These are phyloP conservation scores for Phialemonium atrogriseum DNA, from an alignment of 2,329 filamentous ascomycete genomes.

Conservation along the genomic window DNA sequence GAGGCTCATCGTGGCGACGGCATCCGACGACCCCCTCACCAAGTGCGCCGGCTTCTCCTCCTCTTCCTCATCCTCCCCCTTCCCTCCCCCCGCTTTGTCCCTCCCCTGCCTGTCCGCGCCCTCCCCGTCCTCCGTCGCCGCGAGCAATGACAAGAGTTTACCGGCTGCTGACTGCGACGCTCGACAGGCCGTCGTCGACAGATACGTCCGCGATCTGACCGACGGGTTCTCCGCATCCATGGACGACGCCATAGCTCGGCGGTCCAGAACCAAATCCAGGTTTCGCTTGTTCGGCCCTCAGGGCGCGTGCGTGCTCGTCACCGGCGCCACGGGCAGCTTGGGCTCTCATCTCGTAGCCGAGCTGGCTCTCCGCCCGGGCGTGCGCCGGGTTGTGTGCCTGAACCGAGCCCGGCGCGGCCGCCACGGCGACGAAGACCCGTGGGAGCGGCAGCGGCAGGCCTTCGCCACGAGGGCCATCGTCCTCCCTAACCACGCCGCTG, in stretches of 20 bases:
- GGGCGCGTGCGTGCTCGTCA: slow-evolving; percentile 22
- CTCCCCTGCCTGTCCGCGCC: too few species aligned
- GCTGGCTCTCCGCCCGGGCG: slow-evolving; percentile 16
- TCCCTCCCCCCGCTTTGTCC: too few species aligned
- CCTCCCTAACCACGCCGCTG: not conserved
- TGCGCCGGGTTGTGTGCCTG: slow-evolving; percentile 31
- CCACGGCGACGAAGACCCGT: slow-evolving; percentile 13
- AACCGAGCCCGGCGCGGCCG: slow-evolving; percentile 31
- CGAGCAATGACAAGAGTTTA: too few species aligned
- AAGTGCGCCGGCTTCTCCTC: not conserved
- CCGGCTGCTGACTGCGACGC: slow-evolving; percentile 5
- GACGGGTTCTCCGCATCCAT: not conserved
- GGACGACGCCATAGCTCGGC: too few species aligned
- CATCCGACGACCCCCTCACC: not conserved
- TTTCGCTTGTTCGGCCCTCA: not conserved
- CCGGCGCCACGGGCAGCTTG: slow-evolving; percentile 29
- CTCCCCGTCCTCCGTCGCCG: too few species aligned
- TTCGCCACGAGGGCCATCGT: slow-evolving; percentile 7
- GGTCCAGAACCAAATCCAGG: too few species aligned
- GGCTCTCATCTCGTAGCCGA: slow-evolving; percentile 25
- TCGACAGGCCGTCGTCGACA: slow-evolving; percentile 7
- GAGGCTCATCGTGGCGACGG: slow-evolving; percentile 19
- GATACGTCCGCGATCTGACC: slow-evolving; percentile 6
- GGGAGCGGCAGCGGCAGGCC: slow-evolving; percentile 25
- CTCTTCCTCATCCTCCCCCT: too few species aligned